Percentiles rank a stretch among this genome's conserved stretches.
phyloP scores from a whole-genome alignment of 2,329 filamentous ascomycete genomes.

The Gremmenia infestans region DNA sequence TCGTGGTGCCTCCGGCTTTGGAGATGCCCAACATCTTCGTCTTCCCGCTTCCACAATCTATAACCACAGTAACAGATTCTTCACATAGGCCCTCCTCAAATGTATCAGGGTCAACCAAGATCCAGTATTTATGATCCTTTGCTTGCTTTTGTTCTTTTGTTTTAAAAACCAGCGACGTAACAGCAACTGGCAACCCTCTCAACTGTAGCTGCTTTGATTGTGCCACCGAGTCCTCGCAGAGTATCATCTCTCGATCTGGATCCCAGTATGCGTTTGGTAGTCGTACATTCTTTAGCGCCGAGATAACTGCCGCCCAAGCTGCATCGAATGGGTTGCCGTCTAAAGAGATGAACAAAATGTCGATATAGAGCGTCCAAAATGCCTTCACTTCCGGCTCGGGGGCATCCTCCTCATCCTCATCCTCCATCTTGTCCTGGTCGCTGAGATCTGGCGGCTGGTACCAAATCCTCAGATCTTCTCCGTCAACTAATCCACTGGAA shows the following conservation, averaged over 20 bases:
- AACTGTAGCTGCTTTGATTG: conserved; percentile 54
- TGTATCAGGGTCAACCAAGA: conserved; percentile 82
- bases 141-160: conserved; percentile 39
- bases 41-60: conserved; percentile 51
- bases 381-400: conserved; percentile 59
- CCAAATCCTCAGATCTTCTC: conserved; percentile 69
- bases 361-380: conserved; percentile 94
- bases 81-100: conserved; percentile 83
- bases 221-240: conserved; percentile 62
- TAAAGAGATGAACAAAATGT: conserved; percentile 88
- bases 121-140: conserved; percentile 60
- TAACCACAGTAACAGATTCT: conserved; percentile 76
- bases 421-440: conserved; percentile 41
- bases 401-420: conserved; percentile 26
- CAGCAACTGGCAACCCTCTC: conserved; percentile 65
- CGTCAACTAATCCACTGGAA: conserved; percentile 59
- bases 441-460: conserved; percentile 47
- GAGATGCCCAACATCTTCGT: conserved; percentile 66
- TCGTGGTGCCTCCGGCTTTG: conserved; percentile 72
- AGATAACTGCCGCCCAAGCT: conserved; percentile 78
- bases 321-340: conserved; percentile 91
- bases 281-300: conserved; percentile 72
- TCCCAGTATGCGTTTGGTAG: conserved; percentile 82
- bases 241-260: conserved; percentile 67
- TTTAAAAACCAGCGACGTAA: conserved; percentile 74